A percentile compares a stretch with the other conserved stretches of the same genome.
Evolutionary conservation across 495 filamentous ascomycete genomes (phyloP).

Genomic region (Massariosphaeria phaeospora): DNA sequence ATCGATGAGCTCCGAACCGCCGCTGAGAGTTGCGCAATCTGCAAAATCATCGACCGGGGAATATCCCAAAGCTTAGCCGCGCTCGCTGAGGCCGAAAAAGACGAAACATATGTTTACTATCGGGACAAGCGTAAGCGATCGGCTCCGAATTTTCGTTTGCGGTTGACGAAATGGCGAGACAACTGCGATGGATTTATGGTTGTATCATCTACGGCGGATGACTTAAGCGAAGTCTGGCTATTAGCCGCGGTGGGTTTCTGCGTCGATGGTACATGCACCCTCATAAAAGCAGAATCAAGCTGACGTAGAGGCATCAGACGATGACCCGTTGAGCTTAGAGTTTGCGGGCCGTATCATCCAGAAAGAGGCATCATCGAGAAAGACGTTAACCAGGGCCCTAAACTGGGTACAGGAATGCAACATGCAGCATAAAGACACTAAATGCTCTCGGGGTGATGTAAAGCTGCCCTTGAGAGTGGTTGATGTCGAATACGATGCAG

Average conservation of each 20-base stretch:
- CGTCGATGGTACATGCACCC: slow-evolving; percentile 10
- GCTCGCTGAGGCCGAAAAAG: slow-evolving; percentile 6
- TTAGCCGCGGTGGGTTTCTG: slow-evolving; percentile 9
- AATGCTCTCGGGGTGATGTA: not conserved
- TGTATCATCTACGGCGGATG: not conserved
- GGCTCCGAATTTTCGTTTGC: not conserved
- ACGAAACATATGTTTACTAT: slow-evolving; percentile 5
- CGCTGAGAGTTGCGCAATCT: slow-evolving; percentile 14
- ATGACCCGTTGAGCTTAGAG: too few relatives aligned
- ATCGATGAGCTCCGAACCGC: slow-evolving; percentile 7
- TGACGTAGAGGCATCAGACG: too few relatives aligned
- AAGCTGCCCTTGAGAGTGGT: not conserved
- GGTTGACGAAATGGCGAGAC: not conserved
- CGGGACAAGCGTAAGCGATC: not conserved
- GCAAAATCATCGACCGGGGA: not conserved
- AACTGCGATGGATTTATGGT: slow-evolving; percentile 4
- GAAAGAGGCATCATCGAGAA: not conserved
- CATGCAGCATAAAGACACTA: not conserved
- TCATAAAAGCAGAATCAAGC: too few relatives aligned
- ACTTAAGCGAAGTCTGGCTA: not conserved
- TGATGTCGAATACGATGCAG: not conserved
- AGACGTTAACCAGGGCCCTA: not conserved
- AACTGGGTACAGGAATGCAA: not conserved
- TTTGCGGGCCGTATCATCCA: not conserved
- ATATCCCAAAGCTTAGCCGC: slow-evolving; percentile 9